Evolutionary conservation across 371 early-diverging fungal genomes (phyloP), one percentile per base, ranked within the genome.

Genomic region (Actinomortierella ambigua): DNA sequence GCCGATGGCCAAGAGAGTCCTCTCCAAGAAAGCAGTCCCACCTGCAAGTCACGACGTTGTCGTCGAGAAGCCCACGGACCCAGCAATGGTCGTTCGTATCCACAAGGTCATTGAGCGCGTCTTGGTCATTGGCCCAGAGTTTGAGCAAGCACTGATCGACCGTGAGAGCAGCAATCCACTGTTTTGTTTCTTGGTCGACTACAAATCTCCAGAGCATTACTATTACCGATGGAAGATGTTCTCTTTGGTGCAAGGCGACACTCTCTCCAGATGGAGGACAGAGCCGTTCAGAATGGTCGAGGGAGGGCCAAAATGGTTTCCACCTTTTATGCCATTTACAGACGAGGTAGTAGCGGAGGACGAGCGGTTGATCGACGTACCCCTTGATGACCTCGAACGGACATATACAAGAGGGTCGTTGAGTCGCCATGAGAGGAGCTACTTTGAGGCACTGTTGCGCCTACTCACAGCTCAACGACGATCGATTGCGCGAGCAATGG

Each of bases 191-290:
- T 68, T 96, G 42, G 85, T 86, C 48, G 82, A 91, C 26, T 79
- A 83, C 67, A 83, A 86, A 90, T 84, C 85, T 2, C 78, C 85
- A 28, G 93, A 94, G 46, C 97, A 96, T 57, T 71, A 86, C 5
- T 96, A 96, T 57, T 97, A 97, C 77, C 86, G 95, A 20, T 96
- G 98, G 97, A 91, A 89, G 57, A 69, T 96, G 39, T 95, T 85
- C 70, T 95, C 97, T 14, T 77, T 95, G n/a, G 77, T 90, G 59
- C 93, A 94, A 65, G 95, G 95, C 17, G 98, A 97, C 58, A 79
- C 86, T 1, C 85, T 78, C 60, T 68, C 77, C 29, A 68, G 77
- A 17, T 96, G 97, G 98, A 80, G 81, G 22, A 82, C 84, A 18
- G 86, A 90, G 47, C 86, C 95, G 14, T 96, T 97, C 71, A 83